Conservation (phyloP, 768 basidiomycete genomes). For the Suillus americanus region DNA sequence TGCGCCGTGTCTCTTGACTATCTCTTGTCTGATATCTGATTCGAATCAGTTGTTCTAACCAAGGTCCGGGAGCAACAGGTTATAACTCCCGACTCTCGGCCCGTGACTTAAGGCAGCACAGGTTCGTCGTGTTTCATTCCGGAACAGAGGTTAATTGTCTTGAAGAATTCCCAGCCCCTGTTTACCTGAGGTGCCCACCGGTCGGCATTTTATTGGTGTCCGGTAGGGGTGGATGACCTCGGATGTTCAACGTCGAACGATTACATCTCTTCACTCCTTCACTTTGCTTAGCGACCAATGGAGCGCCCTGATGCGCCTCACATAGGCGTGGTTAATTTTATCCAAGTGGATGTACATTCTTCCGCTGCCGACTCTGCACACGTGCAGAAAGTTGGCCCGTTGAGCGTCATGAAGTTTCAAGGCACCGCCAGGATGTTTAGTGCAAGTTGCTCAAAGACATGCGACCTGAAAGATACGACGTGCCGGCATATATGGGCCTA, state of each 20-base stretch:
- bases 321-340: too few relatives aligned
- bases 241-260: neutral
- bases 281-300: neutral
- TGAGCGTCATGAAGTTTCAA: neutral
- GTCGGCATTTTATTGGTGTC: neutral
- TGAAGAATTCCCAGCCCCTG: too few relatives aligned
- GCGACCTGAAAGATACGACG: neutral
- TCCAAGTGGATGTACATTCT: neutral
- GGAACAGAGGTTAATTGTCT: neutral
- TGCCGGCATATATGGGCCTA: neutral
- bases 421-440: neutral
- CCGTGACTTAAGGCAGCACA: neutral
- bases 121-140: neutral
- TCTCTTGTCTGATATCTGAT: too few relatives aligned
- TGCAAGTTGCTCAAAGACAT: neutral
- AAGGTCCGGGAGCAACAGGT: neutral
- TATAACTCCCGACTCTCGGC: neutral
- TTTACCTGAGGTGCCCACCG: neutral
- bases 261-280: neutral
- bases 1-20: neutral
- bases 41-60: neutral
- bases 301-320: neutral
- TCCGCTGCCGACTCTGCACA: too few relatives aligned
- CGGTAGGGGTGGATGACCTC: neutral
- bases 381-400: neutral